Percentiles rank a stretch among this genome's conserved stretches.
These are phyloP conservation scores for Ormosia semicastrata DNA, from an alignment of 306 rosid genomes.

Conservation along the genomic window DNA sequence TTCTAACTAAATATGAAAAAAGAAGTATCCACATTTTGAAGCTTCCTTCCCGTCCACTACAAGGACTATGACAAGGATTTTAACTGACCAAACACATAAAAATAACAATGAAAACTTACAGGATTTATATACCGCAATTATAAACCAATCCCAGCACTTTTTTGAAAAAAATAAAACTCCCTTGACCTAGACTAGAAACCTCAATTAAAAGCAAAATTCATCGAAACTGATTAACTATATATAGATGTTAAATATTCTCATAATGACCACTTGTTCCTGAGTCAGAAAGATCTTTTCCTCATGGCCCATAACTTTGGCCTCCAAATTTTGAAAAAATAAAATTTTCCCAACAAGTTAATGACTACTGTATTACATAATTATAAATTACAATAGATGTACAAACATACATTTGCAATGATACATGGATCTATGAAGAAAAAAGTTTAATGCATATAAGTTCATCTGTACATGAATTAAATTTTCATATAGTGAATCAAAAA, in stretches of 20 bases:
- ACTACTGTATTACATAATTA: neutral
- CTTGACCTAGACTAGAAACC: neutral
- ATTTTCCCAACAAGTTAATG: neutral
- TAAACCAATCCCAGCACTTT: neutral
- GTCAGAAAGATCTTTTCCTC: neutral
- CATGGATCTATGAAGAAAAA: neutral
- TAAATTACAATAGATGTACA: neutral
- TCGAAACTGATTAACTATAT: neutral
- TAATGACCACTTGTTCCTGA: neutral
- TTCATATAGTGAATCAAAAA: constrained; percentile 32
- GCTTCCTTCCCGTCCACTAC: neutral
- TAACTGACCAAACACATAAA: neutral
- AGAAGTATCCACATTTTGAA: neutral
- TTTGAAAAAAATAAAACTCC: neutral
- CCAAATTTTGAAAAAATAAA: neutral
- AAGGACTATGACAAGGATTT: neutral
- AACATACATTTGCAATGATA: neutral
- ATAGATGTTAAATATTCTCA: neutral
- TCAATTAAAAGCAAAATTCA: neutral
- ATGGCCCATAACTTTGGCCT: neutral
- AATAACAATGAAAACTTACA: neutral
- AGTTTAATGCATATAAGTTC: neutral
- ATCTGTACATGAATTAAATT: neutral
- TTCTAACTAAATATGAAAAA: neutral
- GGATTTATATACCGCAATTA: neutral